Percentiles rank a stretch among this genome's conserved stretches.
Conservation (phyloP, 192 early-diverging fungal genomes). For the Irineochytrium annulatum region DNA sequence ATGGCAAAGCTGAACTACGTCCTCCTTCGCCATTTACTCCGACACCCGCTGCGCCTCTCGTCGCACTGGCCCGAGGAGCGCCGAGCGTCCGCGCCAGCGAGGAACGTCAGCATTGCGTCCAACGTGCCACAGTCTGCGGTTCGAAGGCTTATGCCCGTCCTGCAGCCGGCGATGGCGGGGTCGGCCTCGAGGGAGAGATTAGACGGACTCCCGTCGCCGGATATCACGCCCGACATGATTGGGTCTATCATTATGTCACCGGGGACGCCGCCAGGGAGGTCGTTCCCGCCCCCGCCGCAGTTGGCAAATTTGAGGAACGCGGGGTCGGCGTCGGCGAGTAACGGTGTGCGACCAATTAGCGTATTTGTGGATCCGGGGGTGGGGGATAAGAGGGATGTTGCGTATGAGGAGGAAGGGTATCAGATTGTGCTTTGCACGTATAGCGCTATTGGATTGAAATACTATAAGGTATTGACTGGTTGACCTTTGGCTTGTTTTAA, state of each 20-base stretch:
- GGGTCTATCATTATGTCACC: slow-evolving; percentile 1
- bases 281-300: neutral
- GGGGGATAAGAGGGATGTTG: neutral
- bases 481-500: neutral
- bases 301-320: neutral
- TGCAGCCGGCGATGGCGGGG: too few species aligned
- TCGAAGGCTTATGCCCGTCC: too few species aligned
- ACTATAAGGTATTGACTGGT: slow-evolving; percentile 66
- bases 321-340: neutral
- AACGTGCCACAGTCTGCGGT: too few species aligned
- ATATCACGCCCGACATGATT: slow-evolving; percentile 8
- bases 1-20: slow-evolving; percentile 92
- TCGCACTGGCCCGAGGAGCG: slow-evolving; percentile 39
- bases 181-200: neutral
- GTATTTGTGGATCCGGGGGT: neutral
- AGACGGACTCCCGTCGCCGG: neutral
- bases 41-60: slow-evolving; percentile 68
- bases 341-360: neutral
- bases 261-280: neutral
- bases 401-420: slow-evolving; percentile 26
- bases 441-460: slow-evolving; percentile 84
- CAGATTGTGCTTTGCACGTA: slow-evolving; percentile 83
- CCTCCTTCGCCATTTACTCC: slow-evolving; percentile 70
- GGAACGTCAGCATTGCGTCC: slow-evolving; percentile 2
- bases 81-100: too few species aligned